Conservation (phyloP, 2,329 filamentous ascomycete species). For the Talaromyces sp. region DNA sequence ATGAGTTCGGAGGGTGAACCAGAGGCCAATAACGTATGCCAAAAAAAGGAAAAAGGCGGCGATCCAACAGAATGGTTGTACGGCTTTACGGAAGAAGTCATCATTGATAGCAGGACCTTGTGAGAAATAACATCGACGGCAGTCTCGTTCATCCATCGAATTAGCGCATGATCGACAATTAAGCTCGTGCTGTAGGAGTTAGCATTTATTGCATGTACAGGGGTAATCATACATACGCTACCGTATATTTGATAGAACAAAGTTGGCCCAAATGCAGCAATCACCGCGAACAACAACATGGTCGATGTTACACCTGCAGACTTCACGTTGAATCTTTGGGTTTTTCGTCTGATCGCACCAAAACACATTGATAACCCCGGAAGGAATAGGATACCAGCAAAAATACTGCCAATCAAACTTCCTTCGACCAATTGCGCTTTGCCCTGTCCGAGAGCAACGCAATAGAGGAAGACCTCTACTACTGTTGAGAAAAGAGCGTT, state of each 20-base stretch:
- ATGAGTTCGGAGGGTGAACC: constrained; percentile 94
- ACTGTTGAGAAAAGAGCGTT: constrained; percentile 98
- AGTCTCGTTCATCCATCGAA: constrained; percentile 60
- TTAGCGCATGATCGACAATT: constrained; percentile 68
- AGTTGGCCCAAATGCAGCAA: constrained; percentile 91
- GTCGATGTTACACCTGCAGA: constrained; percentile 96
- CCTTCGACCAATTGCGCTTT: constrained; percentile 93
- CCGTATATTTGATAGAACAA: constrained; percentile 99
- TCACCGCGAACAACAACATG: constrained; percentile 94
- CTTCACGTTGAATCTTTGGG: constrained; percentile 94
- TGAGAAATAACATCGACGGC: constrained; percentile 88
- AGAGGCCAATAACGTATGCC: constrained; percentile 87
- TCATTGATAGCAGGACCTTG: constrained; percentile 81
- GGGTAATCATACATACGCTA: constrained; percentile 55
- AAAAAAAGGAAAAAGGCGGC: constrained; percentile 81
- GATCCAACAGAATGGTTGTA: constrained; percentile 90
- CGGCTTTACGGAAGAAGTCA: constrained; percentile 83
- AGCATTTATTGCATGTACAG: constrained; percentile 1
- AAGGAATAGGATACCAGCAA: constrained; percentile 90
- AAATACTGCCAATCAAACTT: constrained; percentile 95
- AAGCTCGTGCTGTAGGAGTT: constrained; percentile 69
- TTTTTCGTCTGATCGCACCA: constrained; percentile 95
- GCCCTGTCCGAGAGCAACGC: constrained; percentile 84
- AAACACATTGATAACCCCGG: constrained; percentile 98
- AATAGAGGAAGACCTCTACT: constrained; percentile 97